A percentile compares a stretch with the other conserved stretches of the same genome.
Conservation (phyloP, 2,329 filamentous ascomycete species). For the Pseudogymnoascus sp. region DNA sequence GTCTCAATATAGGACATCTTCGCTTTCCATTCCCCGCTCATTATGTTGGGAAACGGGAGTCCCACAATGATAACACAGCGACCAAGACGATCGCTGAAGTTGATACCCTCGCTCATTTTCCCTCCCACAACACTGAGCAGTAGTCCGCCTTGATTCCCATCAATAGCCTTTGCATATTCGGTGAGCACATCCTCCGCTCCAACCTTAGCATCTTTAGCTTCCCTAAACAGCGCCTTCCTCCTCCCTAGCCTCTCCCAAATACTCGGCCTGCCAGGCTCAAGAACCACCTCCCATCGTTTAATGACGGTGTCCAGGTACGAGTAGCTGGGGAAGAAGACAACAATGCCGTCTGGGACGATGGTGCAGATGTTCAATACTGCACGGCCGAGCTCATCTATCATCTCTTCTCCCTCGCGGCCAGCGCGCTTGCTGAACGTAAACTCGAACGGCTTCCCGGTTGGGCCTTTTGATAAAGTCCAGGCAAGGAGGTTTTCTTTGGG, state of each 20-base stretch:
- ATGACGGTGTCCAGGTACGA: constrained; percentile 75
- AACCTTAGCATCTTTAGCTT: constrained; percentile 43
- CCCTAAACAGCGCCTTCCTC: constrained; percentile 57
- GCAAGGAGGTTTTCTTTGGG: constrained; percentile 74
- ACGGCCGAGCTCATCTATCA: constrained; percentile 67
- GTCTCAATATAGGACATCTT: constrained; percentile 80
- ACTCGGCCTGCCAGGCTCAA: constrained; percentile 23
- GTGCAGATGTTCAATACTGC: constrained; percentile 65
- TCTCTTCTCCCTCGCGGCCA: constrained; percentile 42
- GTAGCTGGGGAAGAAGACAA: constrained; percentile 95
- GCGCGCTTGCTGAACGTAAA: constrained; percentile 79
- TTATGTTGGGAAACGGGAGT: constrained; percentile 84
- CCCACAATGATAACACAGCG: constrained; percentile 88
- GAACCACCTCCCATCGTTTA: constrained; percentile 47
- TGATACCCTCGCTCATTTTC: constrained; percentile 95
- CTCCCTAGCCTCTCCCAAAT: constrained; percentile 52
- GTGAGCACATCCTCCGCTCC: constrained; percentile 68
- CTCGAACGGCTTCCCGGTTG: constrained; percentile 56
- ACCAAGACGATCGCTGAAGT: constrained; percentile 87
- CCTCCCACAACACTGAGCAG: constrained; percentile 88
- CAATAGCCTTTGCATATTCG: constrained; percentile 65
- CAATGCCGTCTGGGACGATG: constrained; percentile 77
- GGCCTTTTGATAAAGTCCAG: constrained; percentile 53
- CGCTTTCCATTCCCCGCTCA: constrained; percentile 86
- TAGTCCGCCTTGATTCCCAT: constrained; percentile 58